Base-by-base conservation (phyloP, 495 filamentous ascomycete genomes). In the Xylaria castorea region DNA sequence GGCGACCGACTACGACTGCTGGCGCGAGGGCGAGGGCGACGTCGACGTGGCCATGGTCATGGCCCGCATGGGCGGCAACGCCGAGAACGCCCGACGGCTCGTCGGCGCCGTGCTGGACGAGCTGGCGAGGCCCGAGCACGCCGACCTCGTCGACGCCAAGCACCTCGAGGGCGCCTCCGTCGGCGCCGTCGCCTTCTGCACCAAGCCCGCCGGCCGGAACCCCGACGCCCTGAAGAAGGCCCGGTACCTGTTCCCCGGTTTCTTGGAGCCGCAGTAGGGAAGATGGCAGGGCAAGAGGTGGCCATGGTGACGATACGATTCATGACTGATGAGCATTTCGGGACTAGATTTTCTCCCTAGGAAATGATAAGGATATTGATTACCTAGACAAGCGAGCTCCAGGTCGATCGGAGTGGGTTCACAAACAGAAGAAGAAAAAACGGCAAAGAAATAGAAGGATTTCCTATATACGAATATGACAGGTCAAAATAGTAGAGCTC, bases 1-100 rank as follows among this genome's bases (percentile, higher is more conserved):
- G 97, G 91, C 92, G 36, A 99, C 96, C 30, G 96, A 99, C 83
- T 99, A 99, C 77, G 97, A 99, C 82, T 97, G 95, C 88, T 98
- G 96, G 96, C 92, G 93, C 79, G 83, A 81, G 40, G 85, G 85
- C 6, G 90, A 88, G 58, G 63, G 70, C 40, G 92, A 91, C 53
- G 96, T 99, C 44, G 94, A 92, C 72, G 96, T 99, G 9, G 93
- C 93, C 79, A 97, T 97, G 92, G 97, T 99, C 18, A 95, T 98
- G 91, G 92, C 89, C 57, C 91, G 98, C 81, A 99, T 99, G 97
- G 91, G 89, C 74, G 91, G 92, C 68, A 99, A 99, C 81, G 86
- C 92, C 57, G 85, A 89, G 72, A 99, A 98, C 77, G 97, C 96
- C 60, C 90, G 91, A 74, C 85, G 90, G 36, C 90, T 98, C 68